These are phyloP conservation scores for Jaltomata sinuosa DNA, from an alignment of 257 asterid species.

Conservation along the genomic window DNA sequence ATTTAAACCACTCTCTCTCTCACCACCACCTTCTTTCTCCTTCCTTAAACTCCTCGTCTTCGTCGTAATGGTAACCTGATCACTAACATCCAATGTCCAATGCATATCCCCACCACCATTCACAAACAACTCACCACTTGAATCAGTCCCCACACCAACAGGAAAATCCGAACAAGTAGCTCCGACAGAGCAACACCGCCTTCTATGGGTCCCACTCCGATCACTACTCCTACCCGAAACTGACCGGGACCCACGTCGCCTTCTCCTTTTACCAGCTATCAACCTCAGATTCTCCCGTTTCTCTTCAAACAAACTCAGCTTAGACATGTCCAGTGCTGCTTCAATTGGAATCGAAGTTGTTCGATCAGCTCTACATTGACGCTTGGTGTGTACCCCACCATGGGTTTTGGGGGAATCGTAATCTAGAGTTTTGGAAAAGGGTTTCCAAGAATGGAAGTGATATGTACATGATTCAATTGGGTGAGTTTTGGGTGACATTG, in stretches of 20 bases:
- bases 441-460: constrained; percentile 32
- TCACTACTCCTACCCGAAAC: constrained; percentile 93
- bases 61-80: neutral
- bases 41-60: constrained; percentile 36
- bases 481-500: constrained; percentile 47
- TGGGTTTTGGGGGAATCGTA: constrained; percentile 44
- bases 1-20: constrained; percentile 33
- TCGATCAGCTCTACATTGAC: constrained; percentile 81
- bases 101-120: neutral
- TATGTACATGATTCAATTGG: constrained; percentile 62
- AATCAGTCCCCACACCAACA: constrained; percentile 78
- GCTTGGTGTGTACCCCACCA: constrained; percentile 28
- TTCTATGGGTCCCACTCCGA: constrained; percentile 42
- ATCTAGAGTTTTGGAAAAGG: constrained; percentile 39
- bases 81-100: no score
- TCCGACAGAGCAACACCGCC: constrained; percentile 62
- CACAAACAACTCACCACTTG: constrained; percentile 88
- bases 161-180: constrained; percentile 90
- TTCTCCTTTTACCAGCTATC: constrained; percentile 70
- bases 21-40: constrained; percentile 50
- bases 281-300: constrained; percentile 31
- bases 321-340: constrained; percentile 67
- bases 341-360: constrained; percentile 59
- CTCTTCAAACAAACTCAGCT: constrained; percentile 74
- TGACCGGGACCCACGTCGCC: constrained; percentile 79